Evolutionary conservation across 1,284 basidiomycete species (phyloP), one percentile per base, ranked within the genome.

Genomic region (Sporisorium sorghi): DNA sequence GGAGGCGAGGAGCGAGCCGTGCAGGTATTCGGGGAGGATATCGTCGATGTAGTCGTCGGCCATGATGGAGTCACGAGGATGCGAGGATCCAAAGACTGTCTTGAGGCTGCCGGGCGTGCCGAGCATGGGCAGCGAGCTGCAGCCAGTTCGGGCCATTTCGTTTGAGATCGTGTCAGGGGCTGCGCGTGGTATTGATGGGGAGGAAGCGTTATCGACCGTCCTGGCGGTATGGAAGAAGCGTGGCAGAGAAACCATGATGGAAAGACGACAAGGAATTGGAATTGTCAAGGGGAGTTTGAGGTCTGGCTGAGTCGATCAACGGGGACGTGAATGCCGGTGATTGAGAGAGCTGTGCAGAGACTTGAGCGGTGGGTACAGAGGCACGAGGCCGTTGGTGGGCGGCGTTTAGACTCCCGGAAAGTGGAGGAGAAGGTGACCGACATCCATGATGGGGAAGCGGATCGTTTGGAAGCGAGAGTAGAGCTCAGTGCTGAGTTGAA

Each of bases 371-470:
- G 35, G 32, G 60, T 43, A 48, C 21, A 35, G 43, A 35, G 48
- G 60, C 43, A 48, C 21, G 30, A 37, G 30, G 48, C 46, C 58
- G 52, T 47, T 49, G 39, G 17, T 12, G 24, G 44, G 42, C 47
- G 59, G 61, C 53, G 61, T 44, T 64, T 70, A 70, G 33, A 53
- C 67, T 64, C 53, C 56, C 57, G 43, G 21, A 53, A 28, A 42
- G 49, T 52, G 56, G 46, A 57, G 56, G 49, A 60, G 53, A 42
- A 53, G 44, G 49, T 63, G 61, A 60, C 67, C 67, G 67, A 50
- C 67, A 60, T 70, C 67, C 67, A 70, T 70, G 61, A 58, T 70
- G 60, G 58, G 60, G 61, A 64, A 55, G 67, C 57, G 57, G 61
- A 43, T 52, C 48, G 56, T 49, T 17, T 48, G 24, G 37, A 55